A percentile compares a stretch with the other conserved stretches of the same genome.
These are phyloP conservation scores for Botryotinia narcissicola DNA, from an alignment of 2,329 filamentous ascomycete genomes.

Conservation along the genomic window DNA sequence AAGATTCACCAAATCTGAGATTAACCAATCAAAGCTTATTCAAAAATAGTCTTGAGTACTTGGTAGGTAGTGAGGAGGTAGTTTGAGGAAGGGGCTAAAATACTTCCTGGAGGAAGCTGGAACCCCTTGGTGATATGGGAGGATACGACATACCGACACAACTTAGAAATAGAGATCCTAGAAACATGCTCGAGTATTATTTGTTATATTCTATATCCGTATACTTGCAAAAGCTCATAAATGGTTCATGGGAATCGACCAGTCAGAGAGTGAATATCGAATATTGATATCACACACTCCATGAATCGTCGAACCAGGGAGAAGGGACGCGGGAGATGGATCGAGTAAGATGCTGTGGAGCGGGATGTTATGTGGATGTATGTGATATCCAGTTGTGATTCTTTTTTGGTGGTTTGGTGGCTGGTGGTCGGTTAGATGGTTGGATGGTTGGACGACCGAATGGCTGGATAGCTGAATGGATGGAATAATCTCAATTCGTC, in stretches of 20 bases:
- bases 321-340: not conserved
- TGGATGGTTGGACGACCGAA: not conserved
- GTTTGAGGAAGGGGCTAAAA: slow-evolving; percentile 1
- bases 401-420: not conserved
- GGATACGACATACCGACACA: not conserved
- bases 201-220: not conserved
- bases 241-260: not conserved
- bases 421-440: not conserved
- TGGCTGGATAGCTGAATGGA: not conserved
- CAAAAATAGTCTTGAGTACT: not conserved
- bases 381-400: slow-evolving; percentile 11
- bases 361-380: not conserved
- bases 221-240: not conserved
- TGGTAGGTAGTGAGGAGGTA: not conserved
- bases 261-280: not conserved
- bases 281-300: not conserved
- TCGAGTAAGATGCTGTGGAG: slow-evolving; percentile 7
- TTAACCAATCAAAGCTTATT: not conserved
- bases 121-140: not conserved
- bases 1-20: not conserved
- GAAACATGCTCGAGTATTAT: not conserved
- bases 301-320: slow-evolving; percentile 17
- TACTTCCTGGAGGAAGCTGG: slow-evolving; percentile 8
- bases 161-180: not conserved
- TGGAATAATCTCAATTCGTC: slow-evolving; percentile 3